phyloP scores from a whole-genome alignment of 2,329 filamentous ascomycete species.

The Scytalidium sp. region DNA sequence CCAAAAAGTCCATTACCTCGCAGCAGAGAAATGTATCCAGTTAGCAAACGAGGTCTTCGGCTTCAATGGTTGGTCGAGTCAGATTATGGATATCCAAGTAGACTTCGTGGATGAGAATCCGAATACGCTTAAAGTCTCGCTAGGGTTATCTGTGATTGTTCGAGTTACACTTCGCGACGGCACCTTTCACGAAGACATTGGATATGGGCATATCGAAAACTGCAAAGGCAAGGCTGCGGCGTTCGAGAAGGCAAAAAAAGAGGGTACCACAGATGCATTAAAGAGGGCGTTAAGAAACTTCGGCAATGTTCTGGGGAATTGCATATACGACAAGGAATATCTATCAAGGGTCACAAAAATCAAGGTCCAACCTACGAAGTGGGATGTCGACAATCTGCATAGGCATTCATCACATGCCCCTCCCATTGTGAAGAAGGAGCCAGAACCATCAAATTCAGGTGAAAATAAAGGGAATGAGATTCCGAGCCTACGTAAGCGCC shows the following conservation, averaged over 20 bases:
- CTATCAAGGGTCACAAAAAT: constrained; percentile 85
- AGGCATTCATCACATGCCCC: constrained; percentile 66
- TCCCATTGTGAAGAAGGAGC: constrained; percentile 20
- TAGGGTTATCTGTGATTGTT: constrained; percentile 87
- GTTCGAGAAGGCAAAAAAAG: constrained; percentile 98
- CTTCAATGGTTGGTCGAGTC: constrained; percentile 96
- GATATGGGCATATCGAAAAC: constrained; percentile 96
- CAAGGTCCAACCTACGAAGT: constrained; percentile 74
- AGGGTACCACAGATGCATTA: constrained; percentile 90
- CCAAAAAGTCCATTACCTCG: constrained; percentile 85
- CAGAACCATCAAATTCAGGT: constrained; percentile 22
- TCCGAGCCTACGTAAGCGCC: constrained; percentile 15
- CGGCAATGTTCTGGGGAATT: constrained; percentile 96
- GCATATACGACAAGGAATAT: constrained; percentile 96
- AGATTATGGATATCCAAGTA: constrained; percentile 91
- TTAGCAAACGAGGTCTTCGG: constrained; percentile 94
- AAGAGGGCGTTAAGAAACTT: constrained; percentile 90
- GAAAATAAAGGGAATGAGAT: constrained; percentile 19
- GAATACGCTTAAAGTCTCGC: constrained; percentile 72
- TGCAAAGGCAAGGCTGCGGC: constrained; percentile 91
- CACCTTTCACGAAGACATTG: constrained; percentile 96
- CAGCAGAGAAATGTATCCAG: constrained; percentile 95
- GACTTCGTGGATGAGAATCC: constrained; percentile 91
- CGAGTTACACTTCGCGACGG: constrained; percentile 88
- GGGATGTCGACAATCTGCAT: constrained; percentile 76